phyloP scores from a whole-genome alignment of 495 filamentous ascomycete species.

The Penicillium bovifimosum region DNA sequence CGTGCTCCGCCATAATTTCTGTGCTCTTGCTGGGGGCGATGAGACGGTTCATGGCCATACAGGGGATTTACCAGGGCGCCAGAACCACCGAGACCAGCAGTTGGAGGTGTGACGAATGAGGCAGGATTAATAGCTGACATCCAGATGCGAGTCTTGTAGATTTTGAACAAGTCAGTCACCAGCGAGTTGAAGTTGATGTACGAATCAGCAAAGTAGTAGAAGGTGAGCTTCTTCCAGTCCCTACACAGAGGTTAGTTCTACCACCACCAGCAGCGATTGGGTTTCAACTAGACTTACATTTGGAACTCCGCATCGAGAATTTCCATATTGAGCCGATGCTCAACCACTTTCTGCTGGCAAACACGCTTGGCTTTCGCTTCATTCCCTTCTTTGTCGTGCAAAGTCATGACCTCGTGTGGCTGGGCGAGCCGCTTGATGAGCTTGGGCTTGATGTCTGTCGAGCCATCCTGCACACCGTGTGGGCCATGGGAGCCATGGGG shows the following conservation, averaged over 20 bases:
- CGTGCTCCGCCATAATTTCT: slow-evolving; percentile 26
- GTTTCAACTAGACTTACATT: slow-evolving; percentile 59
- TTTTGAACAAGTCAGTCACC: slow-evolving; percentile 95
- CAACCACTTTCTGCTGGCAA: slow-evolving; percentile 90
- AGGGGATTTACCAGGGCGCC: slow-evolving; percentile 25
- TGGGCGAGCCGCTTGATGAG: slow-evolving; percentile 93
- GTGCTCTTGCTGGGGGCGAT: slow-evolving; percentile 32
- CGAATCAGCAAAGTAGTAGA: slow-evolving; percentile 95
- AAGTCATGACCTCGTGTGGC: slow-evolving; percentile 75
- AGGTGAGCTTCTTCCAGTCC: slow-evolving; percentile 98
- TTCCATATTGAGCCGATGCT: slow-evolving; percentile 95
- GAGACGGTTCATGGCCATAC: slow-evolving; percentile 34
- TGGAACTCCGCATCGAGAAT: slow-evolving; percentile 99
- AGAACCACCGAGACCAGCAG: slow-evolving; percentile 55
- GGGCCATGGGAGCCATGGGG: slow-evolving; percentile 61
- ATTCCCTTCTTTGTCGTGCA: slow-evolving; percentile 93
- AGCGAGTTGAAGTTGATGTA: slow-evolving; percentile 99
- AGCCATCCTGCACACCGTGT: slow-evolving; percentile 69
- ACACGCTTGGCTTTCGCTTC: slow-evolving; percentile 96
- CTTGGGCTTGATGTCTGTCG: slow-evolving; percentile 82
- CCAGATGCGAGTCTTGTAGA: slow-evolving; percentile 98
- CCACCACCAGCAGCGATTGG: neutral
- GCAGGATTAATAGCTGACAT: slow-evolving; percentile 99
- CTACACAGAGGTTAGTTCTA: slow-evolving; percentile 38
- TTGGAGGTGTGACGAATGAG: slow-evolving; percentile 79